These are phyloP conservation scores for Vigna unguiculata DNA, from an alignment of 306 rosid species.

Conservation along the genomic window DNA sequence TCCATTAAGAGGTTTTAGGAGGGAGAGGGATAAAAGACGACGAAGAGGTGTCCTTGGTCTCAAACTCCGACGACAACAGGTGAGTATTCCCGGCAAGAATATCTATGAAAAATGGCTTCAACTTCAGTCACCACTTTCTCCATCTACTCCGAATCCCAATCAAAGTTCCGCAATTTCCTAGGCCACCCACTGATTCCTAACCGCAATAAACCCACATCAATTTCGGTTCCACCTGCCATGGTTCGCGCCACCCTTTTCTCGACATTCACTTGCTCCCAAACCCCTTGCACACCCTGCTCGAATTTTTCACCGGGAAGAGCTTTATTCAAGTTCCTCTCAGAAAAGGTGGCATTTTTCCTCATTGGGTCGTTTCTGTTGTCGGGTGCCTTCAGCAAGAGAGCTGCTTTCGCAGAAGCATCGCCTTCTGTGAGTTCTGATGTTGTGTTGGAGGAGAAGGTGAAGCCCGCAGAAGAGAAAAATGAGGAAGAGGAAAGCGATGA, in stretches of 20 bases:
- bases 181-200: constrained; percentile 1
- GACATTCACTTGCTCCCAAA: constrained; percentile 24
- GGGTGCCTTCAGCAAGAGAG: constrained; percentile 56
- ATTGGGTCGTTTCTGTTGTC: constrained; percentile 67
- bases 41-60: not conserved
- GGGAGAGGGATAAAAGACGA: not conserved
- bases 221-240: constrained; percentile 40
- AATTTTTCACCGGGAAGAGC: constrained; percentile 29
- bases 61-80: not conserved
- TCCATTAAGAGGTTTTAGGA: not conserved
- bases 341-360: constrained; percentile 61
- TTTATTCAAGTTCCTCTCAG: constrained; percentile 41
- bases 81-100: not conserved
- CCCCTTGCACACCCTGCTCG: constrained; percentile 43
- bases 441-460: constrained; percentile 50
- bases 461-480: constrained; percentile 43
- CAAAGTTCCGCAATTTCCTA: not conserved
- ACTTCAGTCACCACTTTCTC: constrained; percentile 33
- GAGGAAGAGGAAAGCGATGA: constrained; percentile 51
- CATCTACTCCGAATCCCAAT: constrained; percentile 28
- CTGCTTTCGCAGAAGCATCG: constrained; percentile 59
- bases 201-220: constrained; percentile 24
- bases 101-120: constrained; percentile 41
- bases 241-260: constrained; percentile 26
- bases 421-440: constrained; percentile 53